Evolutionary conservation across 2,329 filamentous ascomycete species (phyloP), one percentile per base, ranked within the genome.

Genomic region (Alternaria dauci): DNA sequence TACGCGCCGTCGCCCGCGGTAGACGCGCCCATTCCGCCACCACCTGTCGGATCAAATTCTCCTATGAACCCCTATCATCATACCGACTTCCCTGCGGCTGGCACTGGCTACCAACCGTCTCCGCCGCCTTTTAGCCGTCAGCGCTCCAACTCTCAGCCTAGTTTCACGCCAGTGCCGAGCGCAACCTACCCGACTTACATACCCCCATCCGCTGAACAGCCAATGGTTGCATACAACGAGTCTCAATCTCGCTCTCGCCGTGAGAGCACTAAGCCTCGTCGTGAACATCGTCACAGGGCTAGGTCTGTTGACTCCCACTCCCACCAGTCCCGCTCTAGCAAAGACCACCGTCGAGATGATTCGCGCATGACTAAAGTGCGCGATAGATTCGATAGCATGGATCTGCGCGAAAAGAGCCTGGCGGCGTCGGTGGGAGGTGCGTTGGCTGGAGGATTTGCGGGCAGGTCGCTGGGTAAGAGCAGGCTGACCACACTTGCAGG

Each of bases 361-460:
- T 71, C 70, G 43, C 70, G 70, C 64, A 69, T 72, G 70, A 53
- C 68, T 69, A 70, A 70, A 68, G 59, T 77, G 61, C 74, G 75
- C 64, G 74, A 69, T 62, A 78, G 74, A 63, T 76, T 78, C 61
- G 76, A 77, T 46, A 65, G 66, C 50, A 70, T 77, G 62, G 73
- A 76, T 58, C 42, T 71, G 62, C 70, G 71, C 36, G 75, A 76
- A 30, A 72, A 69, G 60, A 69, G 69, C 58, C 61, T 78, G 64
- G 73, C 73, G 47, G 76, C 76, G 65, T 72, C 73, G 56, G 68
- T 76, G 68, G 75, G 70, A 71, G 76, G 76, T 76, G 76, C 76
- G 72, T 76, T 79, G 67, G 76, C 72, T 43, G 76, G 76, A 59
- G 76, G 76, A 50, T 57, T 79, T 54, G 73, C 74, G 26, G 76